Evolutionary conservation across 805 yeast genomes (phyloP), one percentile per base, ranked within the genome.

Genomic region (Barnettozyma californica): DNA sequence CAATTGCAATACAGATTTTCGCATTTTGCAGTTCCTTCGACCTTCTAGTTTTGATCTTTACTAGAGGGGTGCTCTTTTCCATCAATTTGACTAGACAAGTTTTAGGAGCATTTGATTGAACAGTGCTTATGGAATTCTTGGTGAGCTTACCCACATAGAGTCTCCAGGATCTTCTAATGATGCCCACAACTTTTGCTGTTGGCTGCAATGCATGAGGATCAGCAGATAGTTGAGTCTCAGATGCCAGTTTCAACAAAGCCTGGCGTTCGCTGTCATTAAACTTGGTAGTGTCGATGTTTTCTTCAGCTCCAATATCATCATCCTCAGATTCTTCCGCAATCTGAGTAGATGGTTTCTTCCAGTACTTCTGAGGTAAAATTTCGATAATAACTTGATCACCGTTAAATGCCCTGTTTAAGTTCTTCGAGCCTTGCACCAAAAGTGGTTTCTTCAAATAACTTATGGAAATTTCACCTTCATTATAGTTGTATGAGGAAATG

Each of bases 361-460:
- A 94, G 62, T 87, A 81, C 26, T 76, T 72, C 55, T 87, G 79
- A 1, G 98, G 97, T 39, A 94, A 71, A 39, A 94, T 69, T 66
- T 94, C 98, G 5, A 94, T 89, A 41, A 90, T 87, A 27, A 94
- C 98, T 34, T 81, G 77, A 61, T 94, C 99, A 25, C 96, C 91
- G 58, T 87, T 88, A 69, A 92, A 92, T 0, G 92, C 86, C 66
- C 99, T 81, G 65, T 94, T 94, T 57, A 94, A 68, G 63, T 83
- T 83, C 59, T 87, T 87, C 42, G 91, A 76, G 0, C 99, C 99
- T 11, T 86, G 68, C 35, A 94, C 72, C 37, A 92, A 70, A 27
- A 94, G 73, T 1, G 97, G 97, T 63, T 83, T 85, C 39, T 88
- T 83, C 60, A 88, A 83, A 0, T 85, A 78, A 2, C 83, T 71